Evolutionary conservation across 2,329 filamentous ascomycete genomes (phyloP).

Genomic region (Penicillium sp.): DNA sequence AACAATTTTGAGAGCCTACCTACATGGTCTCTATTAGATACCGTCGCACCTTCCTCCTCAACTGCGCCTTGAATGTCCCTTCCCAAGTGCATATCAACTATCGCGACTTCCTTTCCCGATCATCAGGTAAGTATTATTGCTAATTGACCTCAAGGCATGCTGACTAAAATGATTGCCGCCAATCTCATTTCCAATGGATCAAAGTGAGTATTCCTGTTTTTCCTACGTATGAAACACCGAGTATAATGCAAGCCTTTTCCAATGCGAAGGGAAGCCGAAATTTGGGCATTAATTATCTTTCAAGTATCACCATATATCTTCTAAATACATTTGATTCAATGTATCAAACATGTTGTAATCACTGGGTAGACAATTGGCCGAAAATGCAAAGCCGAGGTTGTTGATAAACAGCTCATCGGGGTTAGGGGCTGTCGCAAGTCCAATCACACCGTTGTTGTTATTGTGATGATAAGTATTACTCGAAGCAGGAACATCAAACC

Average conservation of each 20-base stretch:
- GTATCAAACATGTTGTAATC: constrained; percentile 29
- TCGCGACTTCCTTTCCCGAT: no score
- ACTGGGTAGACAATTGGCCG: constrained; percentile 20
- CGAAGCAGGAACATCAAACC: background rate
- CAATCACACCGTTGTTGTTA: background rate
- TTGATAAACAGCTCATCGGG: constrained; percentile 20
- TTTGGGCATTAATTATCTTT: background rate
- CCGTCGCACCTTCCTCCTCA: background rate
- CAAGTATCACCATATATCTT: constrained; percentile 21
- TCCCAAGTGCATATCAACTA: background rate
- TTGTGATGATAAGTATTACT: background rate
- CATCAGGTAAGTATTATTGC: no score
- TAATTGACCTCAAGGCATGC: no score
- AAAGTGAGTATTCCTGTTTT: no score
- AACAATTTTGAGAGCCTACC: background rate
- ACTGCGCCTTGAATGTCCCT: background rate
- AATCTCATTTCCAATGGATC: no score
- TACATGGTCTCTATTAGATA: background rate
- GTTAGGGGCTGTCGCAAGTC: background rate
- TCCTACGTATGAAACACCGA: no score
- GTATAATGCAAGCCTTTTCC: no score
- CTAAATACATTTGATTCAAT: constrained; percentile 25
- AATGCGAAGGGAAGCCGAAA: no score
- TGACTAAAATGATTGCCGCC: no score
- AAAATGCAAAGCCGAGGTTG: constrained; percentile 24